Evolutionary conservation across 2,329 filamentous ascomycete genomes (phyloP).

Genomic region (Trichophyton equinum): DNA sequence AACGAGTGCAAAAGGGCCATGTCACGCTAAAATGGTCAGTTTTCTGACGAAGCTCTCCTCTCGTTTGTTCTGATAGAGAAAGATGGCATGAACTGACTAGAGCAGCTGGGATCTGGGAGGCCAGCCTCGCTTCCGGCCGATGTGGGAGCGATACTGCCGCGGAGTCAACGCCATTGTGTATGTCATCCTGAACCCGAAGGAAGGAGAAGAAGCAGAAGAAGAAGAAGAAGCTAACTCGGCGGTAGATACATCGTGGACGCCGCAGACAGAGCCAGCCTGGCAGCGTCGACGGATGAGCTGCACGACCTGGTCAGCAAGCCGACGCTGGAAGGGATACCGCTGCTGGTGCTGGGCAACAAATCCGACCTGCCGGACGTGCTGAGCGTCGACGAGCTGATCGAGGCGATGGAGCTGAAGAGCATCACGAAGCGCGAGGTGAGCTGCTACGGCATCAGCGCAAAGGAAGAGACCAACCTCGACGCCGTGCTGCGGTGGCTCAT

Average conservation of each 20-base stretch:
- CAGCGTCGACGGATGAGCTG: slow-evolving; percentile 81
- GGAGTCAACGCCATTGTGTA: slow-evolving; percentile 92
- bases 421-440: slow-evolving; percentile 89
- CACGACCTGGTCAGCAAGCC: slow-evolving; percentile 77
- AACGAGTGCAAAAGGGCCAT: slow-evolving; percentile 93
- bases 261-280: slow-evolving; percentile 67
- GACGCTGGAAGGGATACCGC: slow-evolving; percentile 74
- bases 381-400: slow-evolving; percentile 89
- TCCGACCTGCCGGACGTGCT: slow-evolving; percentile 86
- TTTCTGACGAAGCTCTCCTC: too few relatives aligned
- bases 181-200: neutral
- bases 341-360: slow-evolving; percentile 93
- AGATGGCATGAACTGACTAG: slow-evolving; percentile 13
- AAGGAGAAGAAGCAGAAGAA: neutral
- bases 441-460: slow-evolving; percentile 97
- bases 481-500: slow-evolving; percentile 95
- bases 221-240: neutral
- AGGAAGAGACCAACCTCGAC: slow-evolving; percentile 97
- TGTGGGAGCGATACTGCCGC: slow-evolving; percentile 99
- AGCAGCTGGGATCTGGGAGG: slow-evolving; percentile 86
- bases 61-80: neutral
- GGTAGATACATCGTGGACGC: slow-evolving; percentile 87
- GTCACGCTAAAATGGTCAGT: slow-evolving; percentile 84
- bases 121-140: slow-evolving; percentile 89
- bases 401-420: slow-evolving; percentile 75